phyloP scores from a whole-genome alignment of 176 grass and related monocot species.

The Oryza glaberrima region DNA sequence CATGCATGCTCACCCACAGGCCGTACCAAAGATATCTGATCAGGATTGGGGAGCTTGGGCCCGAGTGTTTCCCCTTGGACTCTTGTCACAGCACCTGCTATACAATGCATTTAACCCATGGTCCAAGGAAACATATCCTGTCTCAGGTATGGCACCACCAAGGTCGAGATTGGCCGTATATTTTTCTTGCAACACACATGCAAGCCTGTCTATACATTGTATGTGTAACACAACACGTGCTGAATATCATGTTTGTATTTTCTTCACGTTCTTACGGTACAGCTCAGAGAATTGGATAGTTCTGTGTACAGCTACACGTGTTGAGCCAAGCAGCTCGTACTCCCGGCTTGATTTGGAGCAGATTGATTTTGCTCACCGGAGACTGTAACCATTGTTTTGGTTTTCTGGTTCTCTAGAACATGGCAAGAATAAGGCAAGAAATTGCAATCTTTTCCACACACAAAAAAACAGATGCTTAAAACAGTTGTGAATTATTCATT shows the following conservation, averaged over 20 bases:
- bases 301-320: neutral
- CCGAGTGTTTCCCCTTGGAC: slow-evolving; percentile 28
- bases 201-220: slow-evolving; percentile 14
- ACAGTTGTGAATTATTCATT: neutral
- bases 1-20: slow-evolving; percentile 9
- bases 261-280: neutral
- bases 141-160: slow-evolving; percentile 48
- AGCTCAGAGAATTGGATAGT: neutral
- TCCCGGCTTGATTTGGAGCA: neutral
- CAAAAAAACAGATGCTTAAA: neutral
- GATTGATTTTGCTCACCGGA: neutral
- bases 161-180: slow-evolving; percentile 24
- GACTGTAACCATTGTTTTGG: neutral
- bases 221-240: neutral
- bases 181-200: slow-evolving; percentile 4
- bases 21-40: slow-evolving; percentile 36
- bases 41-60: slow-evolving; percentile 12
- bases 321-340: too few species aligned
- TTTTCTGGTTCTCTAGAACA: neutral
- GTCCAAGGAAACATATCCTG: slow-evolving; percentile 30
- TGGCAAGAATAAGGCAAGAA: neutral
- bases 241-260: slow-evolving; percentile 12
- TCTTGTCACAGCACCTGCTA: slow-evolving; percentile 31
- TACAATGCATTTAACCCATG: slow-evolving; percentile 39
- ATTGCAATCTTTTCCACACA: neutral